Evolutionary conservation across 352 stramenopile species (phyloP), one percentile per base, ranked within the genome.

Genomic region (Globisporangium ultimum): DNA sequence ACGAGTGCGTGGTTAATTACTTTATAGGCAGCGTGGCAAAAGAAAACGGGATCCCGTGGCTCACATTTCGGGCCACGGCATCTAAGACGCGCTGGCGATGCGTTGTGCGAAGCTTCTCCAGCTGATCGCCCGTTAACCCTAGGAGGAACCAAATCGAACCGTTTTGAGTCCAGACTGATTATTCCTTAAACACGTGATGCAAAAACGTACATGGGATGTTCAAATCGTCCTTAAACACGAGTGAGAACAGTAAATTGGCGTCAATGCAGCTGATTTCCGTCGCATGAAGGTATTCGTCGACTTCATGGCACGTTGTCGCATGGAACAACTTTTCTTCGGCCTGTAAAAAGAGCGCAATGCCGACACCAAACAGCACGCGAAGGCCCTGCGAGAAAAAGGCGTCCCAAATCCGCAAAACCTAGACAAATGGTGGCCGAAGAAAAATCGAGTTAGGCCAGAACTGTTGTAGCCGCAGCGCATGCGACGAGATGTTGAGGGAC

Each of bases 401-500:
- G 49, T 93, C 84, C 84, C 84, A 93, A 36, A 93, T 83, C 9
- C 84, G 70, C 24, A 93, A 57, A n/a, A 87, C 76, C 76, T 87
- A 48, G 14, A 47, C 17, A 17, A 18, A 32, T 61, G 5, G 60
- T 32, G 50, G 45, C 36, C 11, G 47, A 34, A 12, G 22, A 50
- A 15, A n/a, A 15, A n/a, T 51, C 32, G 10, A 47, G 13, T 15
- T 21, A 63, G 22, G 50, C 15, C 40, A 54, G 14, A 49, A 28
- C 11, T 15, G 32, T 36, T 53, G 20, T 36, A 10, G 0, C 8
- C 28, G 5, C 20, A 18, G 28, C 7, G 40, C 40, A 18, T 45
- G 13, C 40, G 13, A 45, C 17, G 12, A 4, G 1, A 18, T 45
- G 17, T 36, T 10, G 28, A 36, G 4, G 28, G 4, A n/a, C 18